These are phyloP conservation scores for Albatrellus sp. DNA, from an alignment of 1,284 basidiomycete species.

Conservation along the genomic window DNA sequence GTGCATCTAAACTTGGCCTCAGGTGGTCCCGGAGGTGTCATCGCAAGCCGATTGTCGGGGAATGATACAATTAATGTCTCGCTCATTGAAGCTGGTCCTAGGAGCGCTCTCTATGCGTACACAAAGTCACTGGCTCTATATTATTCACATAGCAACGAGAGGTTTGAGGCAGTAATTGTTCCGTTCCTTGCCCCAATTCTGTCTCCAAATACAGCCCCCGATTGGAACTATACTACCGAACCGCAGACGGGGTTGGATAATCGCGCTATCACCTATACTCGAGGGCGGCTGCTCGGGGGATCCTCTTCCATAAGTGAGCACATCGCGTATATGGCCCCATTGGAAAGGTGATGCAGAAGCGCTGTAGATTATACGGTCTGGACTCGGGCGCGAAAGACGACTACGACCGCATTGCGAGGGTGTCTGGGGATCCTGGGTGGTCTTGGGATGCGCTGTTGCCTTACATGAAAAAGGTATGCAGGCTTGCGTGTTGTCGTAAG, in stretches of 20 bases:
- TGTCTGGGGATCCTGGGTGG: conserved; percentile 20
- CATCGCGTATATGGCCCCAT: not conserved
- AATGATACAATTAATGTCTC: conserved; percentile 10
- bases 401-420: conserved; percentile 16
- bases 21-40: conserved; percentile 10
- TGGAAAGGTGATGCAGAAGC: not conserved
- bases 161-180: not conserved
- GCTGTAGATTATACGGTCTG: conserved; percentile 17
- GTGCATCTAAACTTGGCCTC: not conserved
- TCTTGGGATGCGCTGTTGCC: conserved; percentile 17
- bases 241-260: conserved; percentile 20
- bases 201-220: not conserved
- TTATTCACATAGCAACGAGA: not conserved
- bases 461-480: conserved; percentile 18
- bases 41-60: conserved; percentile 14
- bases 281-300: conserved; percentile 27
- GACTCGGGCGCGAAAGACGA: conserved; percentile 20
- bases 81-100: conserved; percentile 14
- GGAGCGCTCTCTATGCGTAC: not conserved
- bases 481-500: too few relatives aligned
- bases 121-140: not conserved
- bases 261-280: conserved; percentile 18
- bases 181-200: conserved; percentile 2
- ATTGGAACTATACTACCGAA: conserved; percentile 17
- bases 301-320: conserved; percentile 14